Conservation (phyloP, 1,284 basidiomycete species). For the Schizophyllum amplum region DNA sequence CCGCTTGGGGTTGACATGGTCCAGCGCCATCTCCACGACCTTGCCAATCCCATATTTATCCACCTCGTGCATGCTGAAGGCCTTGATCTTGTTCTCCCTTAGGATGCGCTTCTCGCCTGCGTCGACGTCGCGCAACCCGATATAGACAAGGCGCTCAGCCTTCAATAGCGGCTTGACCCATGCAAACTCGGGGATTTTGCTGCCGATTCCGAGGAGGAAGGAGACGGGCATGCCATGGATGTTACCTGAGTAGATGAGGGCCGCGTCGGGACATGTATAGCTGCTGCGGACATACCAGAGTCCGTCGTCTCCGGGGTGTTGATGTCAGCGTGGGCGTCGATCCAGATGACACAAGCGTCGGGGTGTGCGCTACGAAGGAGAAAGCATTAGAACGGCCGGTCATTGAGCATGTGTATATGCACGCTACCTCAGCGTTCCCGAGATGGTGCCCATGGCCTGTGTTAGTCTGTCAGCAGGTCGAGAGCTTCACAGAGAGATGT, state of each 20-base stretch:
- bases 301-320: constrained; percentile 85
- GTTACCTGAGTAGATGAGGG: constrained; percentile 50
- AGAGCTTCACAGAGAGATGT: background rate
- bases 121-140: constrained; percentile 94
- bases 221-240: constrained; percentile 98
- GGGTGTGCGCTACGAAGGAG: constrained; percentile 46
- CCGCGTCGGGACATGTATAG: background rate
- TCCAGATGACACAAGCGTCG: constrained; percentile 85
- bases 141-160: constrained; percentile 80
- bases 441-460: constrained; percentile 85
- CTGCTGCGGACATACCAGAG: constrained; percentile 44
- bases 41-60: constrained; percentile 95
- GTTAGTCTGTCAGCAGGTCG: background rate
- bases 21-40: constrained; percentile 93
- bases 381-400: constrained; percentile 1
- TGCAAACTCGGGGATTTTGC: constrained; percentile 51
- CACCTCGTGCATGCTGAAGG: constrained; percentile 97
- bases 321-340: constrained; percentile 92
- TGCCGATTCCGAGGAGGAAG: constrained; percentile 79
- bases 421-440: constrained; percentile 66
- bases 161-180: constrained; percentile 78
- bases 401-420: background rate
- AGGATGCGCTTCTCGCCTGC: constrained; percentile 85
- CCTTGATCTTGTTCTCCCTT: constrained; percentile 83
- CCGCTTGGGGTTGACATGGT: constrained; percentile 83